These are phyloP conservation scores for Euphrasia arctica DNA, from an alignment of 305 asterid species.

Conservation along the genomic window DNA sequence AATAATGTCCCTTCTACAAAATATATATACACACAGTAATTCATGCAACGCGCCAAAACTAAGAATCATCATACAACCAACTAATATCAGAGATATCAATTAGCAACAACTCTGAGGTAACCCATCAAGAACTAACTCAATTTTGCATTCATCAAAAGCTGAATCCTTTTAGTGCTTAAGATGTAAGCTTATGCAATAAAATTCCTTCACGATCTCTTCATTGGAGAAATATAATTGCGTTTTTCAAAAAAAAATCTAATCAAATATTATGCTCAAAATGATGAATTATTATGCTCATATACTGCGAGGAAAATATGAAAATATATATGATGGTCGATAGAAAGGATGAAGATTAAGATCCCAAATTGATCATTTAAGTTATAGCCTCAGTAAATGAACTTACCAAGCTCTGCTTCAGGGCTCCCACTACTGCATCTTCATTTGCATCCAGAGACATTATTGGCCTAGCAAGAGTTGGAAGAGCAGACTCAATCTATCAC, in stretches of 20 bases:
- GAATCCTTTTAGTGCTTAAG: background rate
- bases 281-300: background rate
- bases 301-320: slow-evolving; percentile 11
- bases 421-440: slow-evolving; percentile 96
- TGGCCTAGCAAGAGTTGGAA: slow-evolving; percentile 92
- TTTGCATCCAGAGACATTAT: slow-evolving; percentile 93
- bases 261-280: background rate
- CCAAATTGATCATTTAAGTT: slow-evolving; percentile 23
- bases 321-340: background rate
- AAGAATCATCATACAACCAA: slow-evolving; percentile 11
- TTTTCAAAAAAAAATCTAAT: background rate
- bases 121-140: background rate
- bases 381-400: slow-evolving; percentile 26
- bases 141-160: slow-evolving; percentile 11
- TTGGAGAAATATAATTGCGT: background rate
- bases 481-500: slow-evolving; percentile 87
- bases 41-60: background rate
- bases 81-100: slow-evolving; percentile 1
- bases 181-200: background rate
- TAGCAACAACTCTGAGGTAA: background rate
- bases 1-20: slow-evolving; percentile 5
- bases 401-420: slow-evolving; percentile 93
- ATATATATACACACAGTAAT: background rate
- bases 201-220: slow-evolving; percentile 1
- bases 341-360: slow-evolving; percentile 5